Conservation (phyloP, 805 yeast genomes). For the Candida namnaoensis region DNA sequence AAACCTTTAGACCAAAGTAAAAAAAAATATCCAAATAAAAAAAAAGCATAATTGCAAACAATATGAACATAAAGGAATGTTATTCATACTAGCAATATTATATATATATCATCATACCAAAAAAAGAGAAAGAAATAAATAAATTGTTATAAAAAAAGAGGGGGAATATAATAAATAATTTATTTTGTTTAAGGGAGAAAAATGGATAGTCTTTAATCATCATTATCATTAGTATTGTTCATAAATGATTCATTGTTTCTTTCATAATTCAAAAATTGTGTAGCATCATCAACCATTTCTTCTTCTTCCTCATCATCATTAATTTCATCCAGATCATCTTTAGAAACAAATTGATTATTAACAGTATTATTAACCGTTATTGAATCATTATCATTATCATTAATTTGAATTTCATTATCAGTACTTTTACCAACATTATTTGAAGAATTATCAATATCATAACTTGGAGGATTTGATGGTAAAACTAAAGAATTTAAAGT, state of each 20-base stretch:
- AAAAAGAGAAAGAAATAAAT: no score
- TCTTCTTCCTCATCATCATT: neutral
- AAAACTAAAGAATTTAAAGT: constrained; percentile 18
- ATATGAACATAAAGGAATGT: no score
- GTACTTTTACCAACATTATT: constrained; percentile 4
- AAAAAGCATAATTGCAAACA: no score
- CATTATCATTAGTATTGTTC: no score
- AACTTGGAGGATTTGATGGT: constrained; percentile 29
- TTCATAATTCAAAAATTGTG: neutral
- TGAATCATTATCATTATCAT: neutral
- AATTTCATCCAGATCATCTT: neutral
- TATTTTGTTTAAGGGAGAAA: no score
- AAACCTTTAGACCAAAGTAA: no score
- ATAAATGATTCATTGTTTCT: neutral
- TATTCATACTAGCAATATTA: no score
- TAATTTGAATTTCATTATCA: neutral
- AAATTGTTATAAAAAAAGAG: no score
- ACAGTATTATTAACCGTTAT: neutral
- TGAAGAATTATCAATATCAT: constrained; percentile 13
- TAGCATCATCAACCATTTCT: neutral
- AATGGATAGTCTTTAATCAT: no score
- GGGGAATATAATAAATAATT: no score
- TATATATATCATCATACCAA: no score
- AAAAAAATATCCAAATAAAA: no score
- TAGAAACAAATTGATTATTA: neutral